A percentile compares a stretch with the other conserved stretches of the same genome.
Evolutionary conservation across 169 alveolate species (phyloP).

Genomic region (Cryptosporidium felis): DNA sequence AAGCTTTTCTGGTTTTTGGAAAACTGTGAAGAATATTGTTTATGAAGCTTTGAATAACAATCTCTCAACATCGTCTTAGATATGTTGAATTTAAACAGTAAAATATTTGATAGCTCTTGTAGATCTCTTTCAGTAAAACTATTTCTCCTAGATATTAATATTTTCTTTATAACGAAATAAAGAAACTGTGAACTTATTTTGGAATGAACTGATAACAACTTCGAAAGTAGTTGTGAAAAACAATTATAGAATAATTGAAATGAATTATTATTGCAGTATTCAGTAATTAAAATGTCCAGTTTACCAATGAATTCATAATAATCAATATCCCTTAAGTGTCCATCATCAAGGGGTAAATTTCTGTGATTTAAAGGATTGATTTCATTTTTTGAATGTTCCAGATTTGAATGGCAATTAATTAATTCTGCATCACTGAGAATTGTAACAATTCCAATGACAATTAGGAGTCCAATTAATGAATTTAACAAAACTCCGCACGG

Average conservation of each 20-base stretch:
- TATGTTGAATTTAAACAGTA: background rate
- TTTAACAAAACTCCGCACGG: background rate
- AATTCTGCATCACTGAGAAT: background rate
- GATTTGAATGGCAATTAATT: no score
- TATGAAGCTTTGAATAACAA: conserved; percentile 26
- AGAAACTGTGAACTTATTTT: conserved; percentile 25
- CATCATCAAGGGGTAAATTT: no score
- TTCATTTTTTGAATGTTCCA: no score
- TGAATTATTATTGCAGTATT: background rate
- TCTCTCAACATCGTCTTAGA: background rate
- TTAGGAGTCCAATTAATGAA: background rate
- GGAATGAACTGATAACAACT: conserved; percentile 12
- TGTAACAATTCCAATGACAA: background rate
- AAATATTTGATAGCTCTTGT: background rate
- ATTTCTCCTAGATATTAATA: background rate
- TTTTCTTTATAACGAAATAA: background rate
- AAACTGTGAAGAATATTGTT: background rate
- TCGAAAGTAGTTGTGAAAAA: background rate
- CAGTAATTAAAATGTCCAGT: background rate
- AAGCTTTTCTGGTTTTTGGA: background rate
- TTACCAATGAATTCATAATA: background rate
- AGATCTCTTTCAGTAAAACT: background rate
- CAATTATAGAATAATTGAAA: background rate
- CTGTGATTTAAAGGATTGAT: no score
- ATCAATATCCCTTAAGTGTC: no score